Evolutionary conservation across 2,329 filamentous ascomycete species (phyloP).

Genomic region (Aspergillus fructus): DNA sequence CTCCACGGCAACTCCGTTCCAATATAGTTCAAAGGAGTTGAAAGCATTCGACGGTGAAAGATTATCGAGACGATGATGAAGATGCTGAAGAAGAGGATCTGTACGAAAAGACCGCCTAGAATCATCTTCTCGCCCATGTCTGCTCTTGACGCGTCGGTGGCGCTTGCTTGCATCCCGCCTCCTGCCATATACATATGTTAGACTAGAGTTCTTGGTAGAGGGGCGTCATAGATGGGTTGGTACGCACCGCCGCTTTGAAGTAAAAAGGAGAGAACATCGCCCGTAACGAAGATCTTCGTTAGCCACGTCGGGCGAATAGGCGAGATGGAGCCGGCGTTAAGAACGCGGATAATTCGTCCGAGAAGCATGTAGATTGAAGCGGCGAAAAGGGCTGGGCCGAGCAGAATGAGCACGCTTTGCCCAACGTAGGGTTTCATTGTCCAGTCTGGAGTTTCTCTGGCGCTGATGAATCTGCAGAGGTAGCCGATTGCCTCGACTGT

Average conservation of each 20-base stretch:
- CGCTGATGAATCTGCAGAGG: slow-evolving; percentile 9
- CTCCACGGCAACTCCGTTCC: slow-evolving; percentile 6
- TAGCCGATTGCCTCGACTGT: slow-evolving; percentile 13
- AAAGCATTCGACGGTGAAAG: slow-evolving; percentile 12
- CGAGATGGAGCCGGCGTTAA: slow-evolving; percentile 32
- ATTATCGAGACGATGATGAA: slow-evolving; percentile 44
- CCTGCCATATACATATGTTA: slow-evolving; percentile 5
- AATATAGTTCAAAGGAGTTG: not conserved
- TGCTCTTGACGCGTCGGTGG: slow-evolving; percentile 3
- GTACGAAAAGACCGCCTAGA: slow-evolving; percentile 56
- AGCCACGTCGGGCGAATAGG: slow-evolving; percentile 35
- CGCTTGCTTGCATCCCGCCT: slow-evolving; percentile 15
- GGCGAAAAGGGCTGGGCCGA: slow-evolving; percentile 31
- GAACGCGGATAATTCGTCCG: slow-evolving; percentile 35
- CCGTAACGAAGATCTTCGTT: slow-evolving; percentile 38
- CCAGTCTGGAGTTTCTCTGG: slow-evolving; percentile 9
- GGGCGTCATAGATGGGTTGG: not conserved
- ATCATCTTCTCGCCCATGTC: slow-evolving; percentile 44
- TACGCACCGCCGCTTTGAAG: slow-evolving; percentile 27
- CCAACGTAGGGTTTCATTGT: slow-evolving; percentile 8
- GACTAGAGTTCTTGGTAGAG: too few species aligned
- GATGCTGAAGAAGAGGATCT: slow-evolving; percentile 59
- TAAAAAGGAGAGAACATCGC: slow-evolving; percentile 35
- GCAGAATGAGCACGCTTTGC: slow-evolving; percentile 8
- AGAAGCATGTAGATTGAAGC: slow-evolving; percentile 42